These are phyloP conservation scores for Barnettozyma wickerhamii DNA, from an alignment of 805 yeast species.

Conservation along the genomic window DNA sequence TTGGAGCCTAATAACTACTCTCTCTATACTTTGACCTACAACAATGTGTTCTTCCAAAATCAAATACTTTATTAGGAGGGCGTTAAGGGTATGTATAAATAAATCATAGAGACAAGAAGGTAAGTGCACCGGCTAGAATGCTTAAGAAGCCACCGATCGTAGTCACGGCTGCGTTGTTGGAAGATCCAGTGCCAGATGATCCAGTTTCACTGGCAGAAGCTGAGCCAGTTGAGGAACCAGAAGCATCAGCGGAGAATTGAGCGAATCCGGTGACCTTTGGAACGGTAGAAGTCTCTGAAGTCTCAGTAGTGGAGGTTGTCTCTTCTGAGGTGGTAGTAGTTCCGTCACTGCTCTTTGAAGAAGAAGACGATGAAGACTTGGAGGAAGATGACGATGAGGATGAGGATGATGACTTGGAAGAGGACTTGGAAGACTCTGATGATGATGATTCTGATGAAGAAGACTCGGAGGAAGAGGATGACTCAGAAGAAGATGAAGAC, in stretches of 20 bases:
- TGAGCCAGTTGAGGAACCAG: neutral
- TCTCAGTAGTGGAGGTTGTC: slow-evolving; percentile 1
- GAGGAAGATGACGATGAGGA: slow-evolving; percentile 8
- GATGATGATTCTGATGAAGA: slow-evolving; percentile 17
- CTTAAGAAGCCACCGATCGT: slow-evolving; percentile 1
- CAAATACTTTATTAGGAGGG: neutral
- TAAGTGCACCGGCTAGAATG: neutral
- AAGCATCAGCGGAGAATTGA: slow-evolving; percentile 2
- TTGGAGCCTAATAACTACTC: too few relatives aligned
- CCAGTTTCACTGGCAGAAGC: slow-evolving; percentile 1
- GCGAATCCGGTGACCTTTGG: slow-evolving; percentile 4
- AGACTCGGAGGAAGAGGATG: slow-evolving; percentile 13
- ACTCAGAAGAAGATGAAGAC: slow-evolving; percentile 16
- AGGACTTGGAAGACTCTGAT: slow-evolving; percentile 11
- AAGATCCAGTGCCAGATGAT: neutral
- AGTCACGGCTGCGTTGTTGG: neutral
- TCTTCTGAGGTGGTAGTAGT: slow-evolving; percentile 6
- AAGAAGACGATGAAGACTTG: neutral
- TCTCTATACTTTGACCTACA: too few relatives aligned
- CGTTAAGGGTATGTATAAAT: too few relatives aligned
- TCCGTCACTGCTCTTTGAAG: neutral
- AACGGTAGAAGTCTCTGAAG: slow-evolving; percentile 5
- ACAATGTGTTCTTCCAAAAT: neutral
- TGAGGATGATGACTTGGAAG: slow-evolving; percentile 8
- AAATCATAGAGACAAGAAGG: neutral